Percentiles rank a stretch among this genome's conserved stretches.
phyloP scores from a whole-genome alignment of 176 grass and related monocot genomes.

The Saccharum officinarum region DNA sequence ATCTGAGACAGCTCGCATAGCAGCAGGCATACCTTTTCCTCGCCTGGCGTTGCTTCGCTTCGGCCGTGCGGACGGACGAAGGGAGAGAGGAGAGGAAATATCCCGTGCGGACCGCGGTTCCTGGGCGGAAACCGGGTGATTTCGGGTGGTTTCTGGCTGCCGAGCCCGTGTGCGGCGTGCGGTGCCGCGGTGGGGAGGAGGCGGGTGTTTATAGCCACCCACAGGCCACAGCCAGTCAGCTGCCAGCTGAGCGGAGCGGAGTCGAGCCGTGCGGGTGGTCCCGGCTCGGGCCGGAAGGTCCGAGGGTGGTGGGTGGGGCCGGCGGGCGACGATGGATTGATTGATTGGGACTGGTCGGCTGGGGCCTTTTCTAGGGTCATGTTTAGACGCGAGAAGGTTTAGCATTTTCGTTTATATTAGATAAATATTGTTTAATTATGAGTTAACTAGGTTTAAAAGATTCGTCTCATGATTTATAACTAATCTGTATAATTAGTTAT shows the following conservation, averaged over 20 bases:
- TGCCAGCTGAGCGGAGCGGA: not conserved
- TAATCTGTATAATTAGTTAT: too few relatives aligned
- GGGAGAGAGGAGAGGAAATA: not conserved
- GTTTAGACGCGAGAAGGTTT: too few relatives aligned
- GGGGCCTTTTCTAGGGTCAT: too few relatives aligned
- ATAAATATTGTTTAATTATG: too few relatives aligned
- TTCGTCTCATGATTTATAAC: too few relatives aligned
- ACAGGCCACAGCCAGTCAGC: too few relatives aligned
- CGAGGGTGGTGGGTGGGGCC: not conserved
- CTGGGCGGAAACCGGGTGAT: not conserved
- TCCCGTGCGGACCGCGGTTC: not conserved
- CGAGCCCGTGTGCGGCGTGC: not conserved
- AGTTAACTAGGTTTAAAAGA: too few relatives aligned
- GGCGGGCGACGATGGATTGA: not conserved
- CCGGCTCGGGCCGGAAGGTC: too few relatives aligned
- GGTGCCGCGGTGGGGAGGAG: not conserved
- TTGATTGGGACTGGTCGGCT: conserved; percentile 23
- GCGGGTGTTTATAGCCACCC: conserved; percentile 44
- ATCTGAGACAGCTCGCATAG: not conserved
- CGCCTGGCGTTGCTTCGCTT: not conserved
- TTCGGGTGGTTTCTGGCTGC: not conserved
- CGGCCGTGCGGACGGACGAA: too few relatives aligned
- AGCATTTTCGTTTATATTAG: too few relatives aligned
- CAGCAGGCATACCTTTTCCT: conserved; percentile 2
- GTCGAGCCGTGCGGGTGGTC: too few relatives aligned